Conservation (phyloP, 73 alveolate species). For the Diophrys appendiculata region DNA sequence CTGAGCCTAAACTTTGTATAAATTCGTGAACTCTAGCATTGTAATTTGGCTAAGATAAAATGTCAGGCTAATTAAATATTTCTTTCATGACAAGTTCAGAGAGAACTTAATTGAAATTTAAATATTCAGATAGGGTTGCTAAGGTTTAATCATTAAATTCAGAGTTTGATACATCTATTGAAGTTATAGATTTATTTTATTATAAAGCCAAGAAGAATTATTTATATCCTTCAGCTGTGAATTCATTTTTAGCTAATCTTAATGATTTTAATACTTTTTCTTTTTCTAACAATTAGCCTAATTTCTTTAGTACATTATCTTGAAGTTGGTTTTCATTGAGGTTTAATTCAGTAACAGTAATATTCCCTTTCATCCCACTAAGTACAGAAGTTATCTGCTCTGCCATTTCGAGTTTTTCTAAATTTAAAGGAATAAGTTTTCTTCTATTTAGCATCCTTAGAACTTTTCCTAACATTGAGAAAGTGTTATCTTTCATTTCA, state of each 20-base stretch:
- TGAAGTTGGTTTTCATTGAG: slow-evolving; percentile 12
- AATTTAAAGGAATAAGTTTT: slow-evolving; percentile 11
- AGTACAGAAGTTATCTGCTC: slow-evolving; percentile 8
- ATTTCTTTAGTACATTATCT: slow-evolving; percentile 7
- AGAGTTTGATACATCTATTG: too few relatives aligned
- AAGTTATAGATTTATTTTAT: too few relatives aligned
- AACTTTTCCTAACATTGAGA: slow-evolving; percentile 11
- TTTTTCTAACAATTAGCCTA: neutral
- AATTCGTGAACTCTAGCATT: too few relatives aligned
- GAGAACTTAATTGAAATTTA: too few relatives aligned
- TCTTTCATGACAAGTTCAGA: too few relatives aligned
- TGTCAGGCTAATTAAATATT: too few relatives aligned
- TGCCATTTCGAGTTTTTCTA: neutral
- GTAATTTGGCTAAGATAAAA: too few relatives aligned
- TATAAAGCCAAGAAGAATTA: too few relatives aligned
- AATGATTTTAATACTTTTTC: slow-evolving; percentile 5
- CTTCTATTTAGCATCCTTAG: slow-evolving; percentile 16
- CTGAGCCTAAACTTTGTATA: too few relatives aligned
- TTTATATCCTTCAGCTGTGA: neutral
- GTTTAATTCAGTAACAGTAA: slow-evolving; percentile 13
- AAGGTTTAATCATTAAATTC: too few relatives aligned
- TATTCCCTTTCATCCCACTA: slow-evolving; percentile 25
- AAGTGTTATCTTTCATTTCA: neutral
- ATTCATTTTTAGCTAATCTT: slow-evolving; percentile 17
- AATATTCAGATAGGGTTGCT: too few relatives aligned